phyloP scores from a whole-genome alignment of 345 rosid genomes.

The Bruguiera parviflora region DNA sequence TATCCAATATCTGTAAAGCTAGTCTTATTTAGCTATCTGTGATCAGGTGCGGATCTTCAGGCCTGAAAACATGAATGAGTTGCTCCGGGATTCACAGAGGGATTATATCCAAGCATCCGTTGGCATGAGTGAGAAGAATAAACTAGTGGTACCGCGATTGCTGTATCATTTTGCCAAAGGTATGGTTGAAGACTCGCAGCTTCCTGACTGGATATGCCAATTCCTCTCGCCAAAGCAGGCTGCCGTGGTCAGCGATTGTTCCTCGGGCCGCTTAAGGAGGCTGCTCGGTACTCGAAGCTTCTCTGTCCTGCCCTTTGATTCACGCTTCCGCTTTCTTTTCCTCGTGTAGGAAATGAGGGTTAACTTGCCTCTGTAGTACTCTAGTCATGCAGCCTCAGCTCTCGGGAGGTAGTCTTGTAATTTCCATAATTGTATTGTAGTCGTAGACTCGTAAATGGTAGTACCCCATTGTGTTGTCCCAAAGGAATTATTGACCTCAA shows the following conservation, averaged over 20 bases:
- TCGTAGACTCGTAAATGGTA: background rate
- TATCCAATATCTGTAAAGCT: background rate
- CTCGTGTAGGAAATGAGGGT: conserved; percentile 18
- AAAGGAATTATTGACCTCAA: too few relatives aligned
- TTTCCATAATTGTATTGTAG: conserved; percentile 3
- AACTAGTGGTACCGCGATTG: conserved; percentile 55
- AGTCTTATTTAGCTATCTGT: background rate
- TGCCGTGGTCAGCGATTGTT: conserved; percentile 39
- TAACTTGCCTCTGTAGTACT: background rate
- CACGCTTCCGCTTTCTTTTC: conserved; percentile 62
- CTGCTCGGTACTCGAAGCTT: conserved; percentile 45
- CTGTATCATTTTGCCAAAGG: conserved; percentile 50
- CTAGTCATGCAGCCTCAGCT: too few relatives aligned
- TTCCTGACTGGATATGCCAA: conserved; percentile 60
- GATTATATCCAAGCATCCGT: conserved; percentile 57
- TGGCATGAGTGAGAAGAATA: conserved; percentile 48
- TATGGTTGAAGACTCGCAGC: conserved; percentile 33
- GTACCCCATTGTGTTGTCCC: too few relatives aligned
- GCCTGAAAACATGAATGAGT: conserved; percentile 44
- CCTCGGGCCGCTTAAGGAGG: conserved; percentile 43
- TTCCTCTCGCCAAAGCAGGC: conserved; percentile 49
- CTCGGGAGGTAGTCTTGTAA: background rate
- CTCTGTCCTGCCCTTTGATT: conserved; percentile 48
- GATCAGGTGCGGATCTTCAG: conserved; percentile 58
- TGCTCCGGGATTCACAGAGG: conserved; percentile 44